A percentile compares a stretch with the other conserved stretches of the same genome.
phyloP scores from a whole-genome alignment of 441 rosid species.

The Syzygium malaccense region DNA sequence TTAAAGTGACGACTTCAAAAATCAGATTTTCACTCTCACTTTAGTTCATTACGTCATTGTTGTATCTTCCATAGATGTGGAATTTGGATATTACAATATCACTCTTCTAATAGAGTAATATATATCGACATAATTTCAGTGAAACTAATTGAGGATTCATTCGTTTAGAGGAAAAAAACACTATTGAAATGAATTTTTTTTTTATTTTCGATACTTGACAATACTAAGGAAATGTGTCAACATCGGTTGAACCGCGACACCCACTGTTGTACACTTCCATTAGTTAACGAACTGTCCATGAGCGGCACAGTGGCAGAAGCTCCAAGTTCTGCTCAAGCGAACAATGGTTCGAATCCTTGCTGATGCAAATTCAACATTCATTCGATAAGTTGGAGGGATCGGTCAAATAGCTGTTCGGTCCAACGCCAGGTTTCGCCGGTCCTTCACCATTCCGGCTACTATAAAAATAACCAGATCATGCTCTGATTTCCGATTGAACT shows the following conservation, averaged over 20 bases:
- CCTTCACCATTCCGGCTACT: neutral
- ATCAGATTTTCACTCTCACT: too few species aligned
- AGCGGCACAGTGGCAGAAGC: neutral
- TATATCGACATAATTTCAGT: too few species aligned
- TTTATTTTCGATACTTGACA: too few species aligned
- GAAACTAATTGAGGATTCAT: too few species aligned
- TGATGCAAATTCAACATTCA: neutral
- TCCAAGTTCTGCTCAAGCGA: neutral
- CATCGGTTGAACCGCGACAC: neutral
- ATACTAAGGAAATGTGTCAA: too few species aligned
- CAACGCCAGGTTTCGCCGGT: neutral
- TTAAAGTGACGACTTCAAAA: too few species aligned
- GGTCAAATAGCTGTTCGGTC: neutral
- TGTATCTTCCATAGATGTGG: too few species aligned
- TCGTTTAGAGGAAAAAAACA: too few species aligned
- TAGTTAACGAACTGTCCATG: neutral
- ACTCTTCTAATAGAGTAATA: too few species aligned
- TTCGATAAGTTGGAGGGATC: neutral
- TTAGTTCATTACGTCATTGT: too few species aligned
- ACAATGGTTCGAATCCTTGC: neutral
- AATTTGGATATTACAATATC: too few species aligned
- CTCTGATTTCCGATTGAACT: neutral
- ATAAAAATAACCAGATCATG: neutral
- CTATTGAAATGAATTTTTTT: too few species aligned
- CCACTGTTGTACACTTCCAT: neutral